Conservation (phyloP, 805 yeast genomes). For the Schizosaccharomyces cryophilus region DNA sequence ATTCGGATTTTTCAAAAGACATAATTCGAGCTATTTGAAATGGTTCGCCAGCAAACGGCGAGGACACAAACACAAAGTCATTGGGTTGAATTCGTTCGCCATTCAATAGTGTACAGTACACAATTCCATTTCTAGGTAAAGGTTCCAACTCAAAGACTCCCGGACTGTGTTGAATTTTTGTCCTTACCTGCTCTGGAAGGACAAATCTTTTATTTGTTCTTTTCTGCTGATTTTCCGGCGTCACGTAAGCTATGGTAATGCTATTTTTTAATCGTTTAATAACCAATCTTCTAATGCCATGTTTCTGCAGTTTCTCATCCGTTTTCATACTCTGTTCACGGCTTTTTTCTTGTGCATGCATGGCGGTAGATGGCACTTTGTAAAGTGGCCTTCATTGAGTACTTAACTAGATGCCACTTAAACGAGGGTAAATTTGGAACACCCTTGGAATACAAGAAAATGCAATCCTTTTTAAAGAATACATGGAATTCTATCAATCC, state of each 20-base stretch:
- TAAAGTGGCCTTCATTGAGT: too few relatives aligned
- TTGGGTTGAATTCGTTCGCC: background rate
- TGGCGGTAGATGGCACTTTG: background rate
- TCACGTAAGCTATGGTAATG: background rate
- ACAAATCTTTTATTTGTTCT: background rate
- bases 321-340: background rate
- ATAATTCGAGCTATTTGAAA: conserved; percentile 67
- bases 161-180: background rate
- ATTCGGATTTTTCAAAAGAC: conserved; percentile 30
- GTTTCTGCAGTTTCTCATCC: background rate
- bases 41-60: conserved; percentile 50
- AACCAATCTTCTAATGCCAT: background rate
- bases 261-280: background rate
- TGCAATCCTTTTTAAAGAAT: background rate
- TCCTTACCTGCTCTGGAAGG: background rate
- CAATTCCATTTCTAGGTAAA: background rate
- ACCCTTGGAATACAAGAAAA: background rate
- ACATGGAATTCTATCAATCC: background rate
- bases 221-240: background rate
- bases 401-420: too few relatives aligned
- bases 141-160: background rate
- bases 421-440: too few relatives aligned
- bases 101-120: background rate
- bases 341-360: background rate
- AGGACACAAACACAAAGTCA: background rate